These are phyloP conservation scores for Salix suchowensis DNA, from an alignment of 345 rosid species.

Conservation along the genomic window DNA sequence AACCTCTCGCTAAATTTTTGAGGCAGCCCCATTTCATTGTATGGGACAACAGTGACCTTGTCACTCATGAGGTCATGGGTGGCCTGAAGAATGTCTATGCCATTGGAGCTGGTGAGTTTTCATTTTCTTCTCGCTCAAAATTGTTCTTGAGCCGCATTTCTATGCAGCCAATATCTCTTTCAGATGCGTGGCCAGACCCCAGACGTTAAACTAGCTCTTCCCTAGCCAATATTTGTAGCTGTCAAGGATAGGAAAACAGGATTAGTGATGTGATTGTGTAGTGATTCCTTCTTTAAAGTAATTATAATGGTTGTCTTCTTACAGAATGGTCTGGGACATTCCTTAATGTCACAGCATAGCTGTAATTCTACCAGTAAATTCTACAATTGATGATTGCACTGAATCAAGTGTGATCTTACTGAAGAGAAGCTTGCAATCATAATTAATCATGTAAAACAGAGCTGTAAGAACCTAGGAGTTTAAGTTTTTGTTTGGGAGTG, in stretches of 20 bases:
- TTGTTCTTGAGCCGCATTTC: background rate
- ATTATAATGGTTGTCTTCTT: background rate
- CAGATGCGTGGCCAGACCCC: background rate
- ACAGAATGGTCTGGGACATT: background rate
- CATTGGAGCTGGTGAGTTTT: constrained; percentile 87
- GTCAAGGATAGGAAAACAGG: background rate
- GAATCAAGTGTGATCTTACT: background rate
- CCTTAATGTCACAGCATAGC: background rate
- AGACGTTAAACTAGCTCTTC: background rate
- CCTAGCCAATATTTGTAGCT: background rate
- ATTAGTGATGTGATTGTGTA: background rate
- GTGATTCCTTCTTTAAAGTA: background rate
- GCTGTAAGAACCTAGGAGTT: background rate
- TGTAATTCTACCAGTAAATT: background rate
- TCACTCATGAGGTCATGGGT: constrained; percentile 99
- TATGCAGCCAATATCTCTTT: too few species aligned
- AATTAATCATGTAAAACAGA: background rate
- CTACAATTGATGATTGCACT: background rate
- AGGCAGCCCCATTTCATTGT: constrained; percentile 91
- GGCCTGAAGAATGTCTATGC: constrained; percentile 98
- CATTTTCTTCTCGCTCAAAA: background rate
- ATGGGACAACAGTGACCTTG: constrained; percentile 96
- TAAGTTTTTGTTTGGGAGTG: too few species aligned
- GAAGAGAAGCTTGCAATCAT: background rate
- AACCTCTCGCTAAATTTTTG: constrained; percentile 74